Conservation (phyloP, 2,329 filamentous ascomycete genomes). For the Calonectria pteridis region DNA sequence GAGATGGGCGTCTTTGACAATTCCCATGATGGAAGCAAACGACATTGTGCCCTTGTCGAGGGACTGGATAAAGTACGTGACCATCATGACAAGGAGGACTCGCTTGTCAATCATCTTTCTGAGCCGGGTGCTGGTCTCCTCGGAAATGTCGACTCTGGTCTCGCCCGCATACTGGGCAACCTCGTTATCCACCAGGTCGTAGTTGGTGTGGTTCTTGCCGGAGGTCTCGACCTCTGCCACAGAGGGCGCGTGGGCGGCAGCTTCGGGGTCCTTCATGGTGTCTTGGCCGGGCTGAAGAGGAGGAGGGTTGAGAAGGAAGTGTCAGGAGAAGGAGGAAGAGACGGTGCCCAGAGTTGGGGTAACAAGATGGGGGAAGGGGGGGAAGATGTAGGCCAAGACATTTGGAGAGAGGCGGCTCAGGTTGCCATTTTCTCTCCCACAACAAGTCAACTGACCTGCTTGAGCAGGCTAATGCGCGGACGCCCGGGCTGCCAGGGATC, state of each 20-base stretch:
- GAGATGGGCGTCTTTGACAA: constrained; percentile 61
- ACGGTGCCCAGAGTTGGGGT: constrained; percentile 4
- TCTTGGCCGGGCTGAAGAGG: not conserved
- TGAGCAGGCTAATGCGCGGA: not conserved
- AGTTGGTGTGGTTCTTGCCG: constrained; percentile 56
- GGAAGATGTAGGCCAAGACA: constrained; percentile 6
- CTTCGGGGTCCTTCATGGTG: constrained; percentile 13
- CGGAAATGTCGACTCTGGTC: constrained; percentile 66
- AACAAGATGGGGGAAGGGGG: not conserved
- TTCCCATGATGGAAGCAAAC: constrained; percentile 74
- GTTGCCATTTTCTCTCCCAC: not conserved
- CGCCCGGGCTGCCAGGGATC: not conserved
- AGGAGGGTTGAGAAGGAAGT: not conserved
- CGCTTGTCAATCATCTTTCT: constrained; percentile 75
- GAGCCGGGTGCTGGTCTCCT: constrained; percentile 71
- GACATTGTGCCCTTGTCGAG: constrained; percentile 77
- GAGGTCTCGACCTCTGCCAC: constrained; percentile 53
- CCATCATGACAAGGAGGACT: constrained; percentile 77
- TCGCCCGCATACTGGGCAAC: constrained; percentile 73
- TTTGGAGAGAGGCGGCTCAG: not conserved
- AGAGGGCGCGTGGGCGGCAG: not conserved
- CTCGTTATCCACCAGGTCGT: constrained; percentile 72
- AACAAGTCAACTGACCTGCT: not conserved
- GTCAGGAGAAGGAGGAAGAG: not conserved
- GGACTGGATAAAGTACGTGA: constrained; percentile 79